These are phyloP conservation scores for Terana coerulea DNA, from an alignment of 768 basidiomycete genomes.

Conservation along the genomic window DNA sequence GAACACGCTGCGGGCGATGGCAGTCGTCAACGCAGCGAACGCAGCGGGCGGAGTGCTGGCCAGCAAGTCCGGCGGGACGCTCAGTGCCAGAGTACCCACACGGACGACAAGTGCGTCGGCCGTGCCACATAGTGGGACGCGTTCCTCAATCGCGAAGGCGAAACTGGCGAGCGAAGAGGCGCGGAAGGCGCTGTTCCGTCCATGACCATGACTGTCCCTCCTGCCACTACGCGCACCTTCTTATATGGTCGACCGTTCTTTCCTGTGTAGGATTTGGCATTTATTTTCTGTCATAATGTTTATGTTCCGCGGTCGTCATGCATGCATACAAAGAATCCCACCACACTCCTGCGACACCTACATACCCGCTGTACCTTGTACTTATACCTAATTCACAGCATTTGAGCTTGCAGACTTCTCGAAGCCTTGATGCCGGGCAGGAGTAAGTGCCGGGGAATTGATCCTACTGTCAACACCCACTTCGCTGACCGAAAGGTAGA, in stretches of 20 bases:
- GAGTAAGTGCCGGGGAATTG: too few species aligned
- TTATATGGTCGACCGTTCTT: background rate
- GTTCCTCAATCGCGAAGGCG: constrained; percentile 43
- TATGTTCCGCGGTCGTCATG: background rate
- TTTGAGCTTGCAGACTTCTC: too few species aligned
- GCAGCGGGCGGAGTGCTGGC: constrained; percentile 23
- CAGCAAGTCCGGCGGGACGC: constrained; percentile 6
- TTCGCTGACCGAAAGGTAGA: too few species aligned
- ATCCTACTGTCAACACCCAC: too few species aligned
- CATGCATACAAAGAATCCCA: background rate
- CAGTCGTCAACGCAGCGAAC: constrained; percentile 39
- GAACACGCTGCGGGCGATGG: constrained; percentile 54
- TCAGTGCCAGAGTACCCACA: constrained; percentile 4
- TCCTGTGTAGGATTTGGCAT: background rate
- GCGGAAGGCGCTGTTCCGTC: constrained; percentile 40
- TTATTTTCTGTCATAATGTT: background rate
- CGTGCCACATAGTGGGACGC: constrained; percentile 20
- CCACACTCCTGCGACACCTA: background rate
- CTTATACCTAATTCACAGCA: too few species aligned
- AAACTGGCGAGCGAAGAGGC: constrained; percentile 51
- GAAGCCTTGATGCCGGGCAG: too few species aligned
- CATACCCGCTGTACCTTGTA: too few species aligned
- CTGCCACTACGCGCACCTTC: too few species aligned
- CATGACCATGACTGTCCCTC: constrained; percentile 18
- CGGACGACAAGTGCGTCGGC: constrained; percentile 11